Conservation (phyloP, 441 rosid genomes). For the Eruca vesicaria region DNA sequence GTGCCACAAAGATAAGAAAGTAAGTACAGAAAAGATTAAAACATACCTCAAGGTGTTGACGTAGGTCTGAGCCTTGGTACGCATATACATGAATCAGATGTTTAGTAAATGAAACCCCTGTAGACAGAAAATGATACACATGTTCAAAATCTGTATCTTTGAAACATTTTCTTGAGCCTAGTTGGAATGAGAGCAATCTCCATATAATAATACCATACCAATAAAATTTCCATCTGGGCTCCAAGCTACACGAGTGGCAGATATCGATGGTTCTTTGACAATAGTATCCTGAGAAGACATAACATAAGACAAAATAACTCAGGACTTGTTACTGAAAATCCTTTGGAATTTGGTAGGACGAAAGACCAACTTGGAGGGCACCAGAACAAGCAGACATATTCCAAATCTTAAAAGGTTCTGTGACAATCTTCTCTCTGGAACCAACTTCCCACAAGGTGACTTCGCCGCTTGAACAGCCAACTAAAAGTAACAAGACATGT, state of each 20-base stretch:
- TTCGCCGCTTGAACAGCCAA: constrained; percentile 59
- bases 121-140: constrained; percentile 8
- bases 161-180: neutral
- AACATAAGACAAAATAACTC: no score
- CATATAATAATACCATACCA: constrained; percentile 22
- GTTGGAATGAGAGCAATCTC: neutral
- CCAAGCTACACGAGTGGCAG: constrained; percentile 38
- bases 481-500: constrained; percentile 32
- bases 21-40: neutral
- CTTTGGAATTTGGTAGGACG: no score
- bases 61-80: constrained; percentile 51
- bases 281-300: constrained; percentile 18
- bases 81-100: constrained; percentile 71
- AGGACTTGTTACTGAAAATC: no score
- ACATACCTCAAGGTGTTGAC: constrained; percentile 62
- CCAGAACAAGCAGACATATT: constrained; percentile 44
- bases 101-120: constrained; percentile 79
- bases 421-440: constrained; percentile 47
- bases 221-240: constrained; percentile 39
- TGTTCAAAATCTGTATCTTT: constrained; percentile 3
- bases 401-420: constrained; percentile 63
- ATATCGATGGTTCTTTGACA: constrained; percentile 33
- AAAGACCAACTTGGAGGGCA: no score
- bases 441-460: constrained; percentile 65
- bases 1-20: constrained; percentile 3